These are phyloP conservation scores for Elsinoe necatrix DNA, from an alignment of 2,329 filamentous ascomycete genomes.

Conservation along the genomic window DNA sequence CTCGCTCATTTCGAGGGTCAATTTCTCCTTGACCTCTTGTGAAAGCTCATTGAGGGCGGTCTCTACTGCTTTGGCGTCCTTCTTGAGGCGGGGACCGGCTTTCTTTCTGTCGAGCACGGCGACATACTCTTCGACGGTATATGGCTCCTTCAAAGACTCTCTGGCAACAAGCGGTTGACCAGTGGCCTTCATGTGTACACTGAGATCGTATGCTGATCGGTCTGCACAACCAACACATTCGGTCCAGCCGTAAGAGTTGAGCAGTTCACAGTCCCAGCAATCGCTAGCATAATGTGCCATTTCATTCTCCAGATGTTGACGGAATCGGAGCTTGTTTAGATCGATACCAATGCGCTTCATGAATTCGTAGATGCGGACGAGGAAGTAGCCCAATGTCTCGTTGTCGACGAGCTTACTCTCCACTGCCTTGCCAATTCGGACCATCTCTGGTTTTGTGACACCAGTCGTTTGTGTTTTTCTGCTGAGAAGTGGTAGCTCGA, in stretches of 20 bases:
- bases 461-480: conserved; percentile 78
- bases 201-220: conserved; percentile 87
- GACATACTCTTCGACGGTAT: conserved; percentile 76
- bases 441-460: conserved; percentile 63
- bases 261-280: conserved; percentile 94
- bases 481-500: conserved; percentile 77
- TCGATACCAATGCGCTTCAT: conserved; percentile 82
- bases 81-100: conserved; percentile 92
- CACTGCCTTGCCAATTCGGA: conserved; percentile 81
- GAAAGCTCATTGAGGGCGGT: conserved; percentile 64
- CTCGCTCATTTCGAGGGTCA: conserved; percentile 64
- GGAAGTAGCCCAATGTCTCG: conserved; percentile 95
- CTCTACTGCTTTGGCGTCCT: conserved; percentile 81
- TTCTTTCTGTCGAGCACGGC: conserved; percentile 89
- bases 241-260: conserved; percentile 91
- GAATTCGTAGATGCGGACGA: conserved; percentile 88
- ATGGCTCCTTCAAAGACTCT: conserved; percentile 68
- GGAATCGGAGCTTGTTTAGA: conserved; percentile 79
- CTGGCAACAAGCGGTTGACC: conserved; percentile 78
- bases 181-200: conserved; percentile 87
- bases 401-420: conserved; percentile 79
- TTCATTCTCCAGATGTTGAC: conserved; percentile 89
- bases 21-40: conserved; percentile 72
- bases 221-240: conserved; percentile 97
- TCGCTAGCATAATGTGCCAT: conserved; percentile 93